Percentiles rank a stretch among this genome's conserved stretches.
phyloP scores from a whole-genome alignment of 2,329 filamentous ascomycete genomes.

The Diaporthe velutina region DNA sequence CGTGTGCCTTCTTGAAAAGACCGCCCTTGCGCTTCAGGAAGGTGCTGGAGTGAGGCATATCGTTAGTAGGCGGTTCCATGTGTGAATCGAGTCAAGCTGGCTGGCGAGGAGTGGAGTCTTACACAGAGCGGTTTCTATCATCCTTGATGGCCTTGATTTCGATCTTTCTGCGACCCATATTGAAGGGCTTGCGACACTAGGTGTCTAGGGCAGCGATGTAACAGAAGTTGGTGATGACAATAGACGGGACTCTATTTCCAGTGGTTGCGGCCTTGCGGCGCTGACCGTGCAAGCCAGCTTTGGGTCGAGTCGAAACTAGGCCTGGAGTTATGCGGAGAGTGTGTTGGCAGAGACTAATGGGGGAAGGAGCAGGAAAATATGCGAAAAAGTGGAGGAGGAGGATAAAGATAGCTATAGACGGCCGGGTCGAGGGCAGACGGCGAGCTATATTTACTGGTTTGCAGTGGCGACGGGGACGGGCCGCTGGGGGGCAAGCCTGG shows the following conservation, averaged over 20 bases:
- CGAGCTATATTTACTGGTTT: constrained; percentile 27
- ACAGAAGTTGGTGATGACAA: constrained; percentile 27
- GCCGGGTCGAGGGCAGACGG: constrained; percentile 24
- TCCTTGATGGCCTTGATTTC: constrained; percentile 99
- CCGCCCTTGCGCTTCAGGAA: constrained; percentile 99
- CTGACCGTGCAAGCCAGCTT: constrained; percentile 38
- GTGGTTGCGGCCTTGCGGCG: constrained; percentile 35
- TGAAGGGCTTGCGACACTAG: constrained; percentile 44
- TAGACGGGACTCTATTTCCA: constrained; percentile 36
- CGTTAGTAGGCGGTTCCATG: constrained; percentile 27
- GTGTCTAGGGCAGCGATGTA: constrained; percentile 30
- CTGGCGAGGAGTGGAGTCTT: constrained; percentile 56
- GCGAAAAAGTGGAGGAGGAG: constrained; percentile 30
- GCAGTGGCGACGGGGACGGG: not conserved
- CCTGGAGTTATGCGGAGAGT: constrained; percentile 28
- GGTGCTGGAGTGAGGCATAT: constrained; percentile 69
- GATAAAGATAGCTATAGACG: constrained; percentile 35
- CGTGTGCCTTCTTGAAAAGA: constrained; percentile 99
- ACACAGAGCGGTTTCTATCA: constrained; percentile 98
- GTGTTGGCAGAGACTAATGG: not conserved
- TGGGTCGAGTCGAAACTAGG: constrained; percentile 35
- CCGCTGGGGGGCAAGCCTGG: constrained; percentile 9
- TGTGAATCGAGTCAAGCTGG: not conserved
- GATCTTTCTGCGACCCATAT: constrained; percentile 98
- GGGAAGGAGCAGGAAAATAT: constrained; percentile 4